These are phyloP conservation scores for Botryococcus braunii DNA, from an alignment of 163 green algal species.

Conservation along the genomic window DNA sequence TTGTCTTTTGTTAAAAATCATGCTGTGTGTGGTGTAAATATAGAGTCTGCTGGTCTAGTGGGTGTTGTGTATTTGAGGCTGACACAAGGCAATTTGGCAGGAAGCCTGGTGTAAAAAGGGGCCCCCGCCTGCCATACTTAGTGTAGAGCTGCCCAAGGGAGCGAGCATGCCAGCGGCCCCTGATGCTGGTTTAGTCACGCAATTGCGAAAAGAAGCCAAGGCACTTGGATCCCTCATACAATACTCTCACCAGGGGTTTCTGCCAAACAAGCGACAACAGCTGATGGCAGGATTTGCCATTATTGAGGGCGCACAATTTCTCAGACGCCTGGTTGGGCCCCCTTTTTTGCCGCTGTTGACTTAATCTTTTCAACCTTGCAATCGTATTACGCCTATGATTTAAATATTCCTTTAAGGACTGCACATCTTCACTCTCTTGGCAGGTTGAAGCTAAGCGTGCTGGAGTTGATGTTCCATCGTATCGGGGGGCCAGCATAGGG, in stretches of 20 bases:
- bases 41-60: too few species aligned
- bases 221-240: slow-evolving; percentile 60
- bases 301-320: slow-evolving; percentile 69
- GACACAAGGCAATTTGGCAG: too few species aligned
- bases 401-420: too few species aligned
- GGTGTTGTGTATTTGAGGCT: too few species aligned
- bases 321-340: slow-evolving; percentile 27
- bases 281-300: slow-evolving; percentile 73
- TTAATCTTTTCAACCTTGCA: background rate
- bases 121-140: slow-evolving; percentile 23
- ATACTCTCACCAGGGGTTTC: slow-evolving; percentile 78
- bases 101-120: slow-evolving; percentile 85
- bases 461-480: slow-evolving; percentile 9
- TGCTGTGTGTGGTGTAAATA: background rate
- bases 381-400: too few species aligned
- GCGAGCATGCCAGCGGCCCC: too few species aligned
- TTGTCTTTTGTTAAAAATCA: background rate
- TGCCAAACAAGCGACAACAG: slow-evolving; percentile 73
- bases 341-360: background rate
- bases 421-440: too few species aligned
- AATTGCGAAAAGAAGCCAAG: too few species aligned
- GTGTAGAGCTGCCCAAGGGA: too few species aligned
- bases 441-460: slow-evolving; percentile 21
- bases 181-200: too few species aligned
- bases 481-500: slow-evolving; percentile 30